phyloP scores from a whole-genome alignment of 2,329 filamentous ascomycete genomes.

The Aspergillus jensenii region DNA sequence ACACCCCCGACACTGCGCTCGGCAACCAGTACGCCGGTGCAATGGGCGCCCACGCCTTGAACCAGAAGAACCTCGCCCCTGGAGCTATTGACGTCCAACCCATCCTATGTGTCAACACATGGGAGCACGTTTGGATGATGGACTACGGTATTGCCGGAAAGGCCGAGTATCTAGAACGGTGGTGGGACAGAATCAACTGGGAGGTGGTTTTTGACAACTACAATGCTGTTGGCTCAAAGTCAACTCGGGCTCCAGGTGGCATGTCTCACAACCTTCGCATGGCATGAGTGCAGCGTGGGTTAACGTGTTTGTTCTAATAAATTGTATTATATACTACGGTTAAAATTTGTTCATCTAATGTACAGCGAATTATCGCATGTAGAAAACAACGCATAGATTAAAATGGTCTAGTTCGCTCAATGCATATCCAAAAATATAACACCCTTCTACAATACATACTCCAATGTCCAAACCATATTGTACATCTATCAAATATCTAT shows the following conservation, averaged over 20 bases:
- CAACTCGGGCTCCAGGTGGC: constrained; percentile 18
- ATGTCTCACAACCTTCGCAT: constrained; percentile 26
- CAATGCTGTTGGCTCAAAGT: constrained; percentile 32
- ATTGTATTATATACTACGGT: constrained; percentile 30
- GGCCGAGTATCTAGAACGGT: constrained; percentile 69
- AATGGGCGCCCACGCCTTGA: constrained; percentile 34
- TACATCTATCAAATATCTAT: not conserved
- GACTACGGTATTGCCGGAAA: constrained; percentile 81
- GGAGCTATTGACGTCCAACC: constrained; percentile 62
- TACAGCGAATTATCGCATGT: constrained; percentile 21
- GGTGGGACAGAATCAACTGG: constrained; percentile 93
- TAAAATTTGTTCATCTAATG: constrained; percentile 15
- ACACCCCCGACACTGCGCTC: constrained; percentile 32
- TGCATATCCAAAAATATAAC: not conserved
- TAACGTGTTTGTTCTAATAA: constrained; percentile 19
- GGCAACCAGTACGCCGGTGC: constrained; percentile 38
- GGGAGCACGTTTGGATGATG: constrained; percentile 89
- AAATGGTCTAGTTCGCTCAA: constrained; percentile 23
- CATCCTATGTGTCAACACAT: constrained; percentile 88
- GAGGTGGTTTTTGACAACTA: constrained; percentile 60
- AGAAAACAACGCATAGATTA: constrained; percentile 6
- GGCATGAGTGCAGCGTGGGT: constrained; percentile 12
- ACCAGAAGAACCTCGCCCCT: constrained; percentile 39
- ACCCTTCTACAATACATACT: not conserved
- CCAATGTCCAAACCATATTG: not conserved